Percentiles rank a stretch among this genome's conserved stretches.
phyloP scores from a whole-genome alignment of 2,329 filamentous ascomycete genomes.

The Tolypocladium album region DNA sequence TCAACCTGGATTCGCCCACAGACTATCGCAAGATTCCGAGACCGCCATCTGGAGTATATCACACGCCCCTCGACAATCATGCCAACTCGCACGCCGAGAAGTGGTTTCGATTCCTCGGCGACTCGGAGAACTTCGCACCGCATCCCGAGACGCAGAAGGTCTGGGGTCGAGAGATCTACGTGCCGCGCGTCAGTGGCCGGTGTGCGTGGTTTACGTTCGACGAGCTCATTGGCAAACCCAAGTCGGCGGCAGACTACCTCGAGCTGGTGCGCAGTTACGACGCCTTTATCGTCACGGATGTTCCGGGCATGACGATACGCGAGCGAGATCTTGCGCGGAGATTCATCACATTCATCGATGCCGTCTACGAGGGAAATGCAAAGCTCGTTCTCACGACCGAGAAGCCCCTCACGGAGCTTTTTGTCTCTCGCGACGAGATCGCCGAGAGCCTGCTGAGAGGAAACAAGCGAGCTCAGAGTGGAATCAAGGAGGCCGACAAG shows the following conservation, averaged over 20 bases:
- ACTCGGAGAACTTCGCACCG: constrained; percentile 63
- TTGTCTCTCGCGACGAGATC: constrained; percentile 64
- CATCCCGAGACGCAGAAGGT: constrained; percentile 72
- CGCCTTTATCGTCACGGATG: constrained; percentile 81
- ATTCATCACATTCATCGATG: constrained; percentile 97
- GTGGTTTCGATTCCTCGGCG: constrained; percentile 92
- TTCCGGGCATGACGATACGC: constrained; percentile 82
- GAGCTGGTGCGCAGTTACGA: constrained; percentile 86
- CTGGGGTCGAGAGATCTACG: constrained; percentile 84
- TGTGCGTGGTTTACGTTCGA: constrained; percentile 89
- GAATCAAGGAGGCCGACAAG: constrained; percentile 26
- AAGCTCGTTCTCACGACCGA: constrained; percentile 90
- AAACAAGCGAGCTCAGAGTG: constrained; percentile 13
- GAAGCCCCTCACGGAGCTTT: constrained; percentile 75
- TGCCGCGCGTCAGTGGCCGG: constrained; percentile 77
- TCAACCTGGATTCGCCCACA: constrained; percentile 89
- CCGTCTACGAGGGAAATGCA: constrained; percentile 85
- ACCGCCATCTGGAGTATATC: constrained; percentile 87
- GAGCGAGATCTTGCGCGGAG: constrained; percentile 80
- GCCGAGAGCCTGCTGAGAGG: constrained; percentile 44
- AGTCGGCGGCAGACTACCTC: constrained; percentile 88
- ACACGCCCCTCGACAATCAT: constrained; percentile 71
- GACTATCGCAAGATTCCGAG: constrained; percentile 97
- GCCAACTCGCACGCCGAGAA: constrained; percentile 77
- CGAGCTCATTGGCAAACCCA: constrained; percentile 80